These are phyloP conservation scores for Neurospora terricola DNA, from an alignment of 495 filamentous ascomycete species.

Conservation along the genomic window DNA sequence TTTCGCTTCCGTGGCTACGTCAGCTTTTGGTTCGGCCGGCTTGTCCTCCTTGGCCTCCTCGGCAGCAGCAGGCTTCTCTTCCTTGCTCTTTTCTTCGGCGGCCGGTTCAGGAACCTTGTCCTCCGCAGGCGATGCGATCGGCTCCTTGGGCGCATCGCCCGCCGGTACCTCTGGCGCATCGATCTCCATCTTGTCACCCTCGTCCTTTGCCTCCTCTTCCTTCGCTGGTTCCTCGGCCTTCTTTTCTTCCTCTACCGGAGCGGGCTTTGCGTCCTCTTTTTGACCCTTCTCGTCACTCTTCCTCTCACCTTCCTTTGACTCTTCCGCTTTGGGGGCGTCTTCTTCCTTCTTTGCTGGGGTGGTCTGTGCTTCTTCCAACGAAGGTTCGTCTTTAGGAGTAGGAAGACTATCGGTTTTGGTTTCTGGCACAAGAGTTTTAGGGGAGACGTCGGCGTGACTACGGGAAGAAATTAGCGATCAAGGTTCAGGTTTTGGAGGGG, in stretches of 20 bases:
- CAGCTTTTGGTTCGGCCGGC: conserved; percentile 1
- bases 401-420: not conserved
- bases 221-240: not conserved
- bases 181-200: not conserved
- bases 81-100: conserved; percentile 1
- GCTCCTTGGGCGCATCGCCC: not conserved
- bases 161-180: not conserved
- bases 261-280: not conserved
- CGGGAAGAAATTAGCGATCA: not conserved
- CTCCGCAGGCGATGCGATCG: not conserved
- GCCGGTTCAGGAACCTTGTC: not conserved
- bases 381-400: not conserved
- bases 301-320: not conserved
- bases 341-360: not conserved
- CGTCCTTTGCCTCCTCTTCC: not conserved
- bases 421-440: not conserved
- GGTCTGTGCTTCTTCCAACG: not conserved
- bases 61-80: conserved; percentile 8
- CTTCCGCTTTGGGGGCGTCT: not conserved
- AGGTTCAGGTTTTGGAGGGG: not conserved
- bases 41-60: conserved; percentile 11
- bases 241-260: not conserved
- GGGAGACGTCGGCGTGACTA: not conserved
- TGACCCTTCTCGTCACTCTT: not conserved
- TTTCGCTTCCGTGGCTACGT: conserved; percentile 1